Base-by-base conservation (phyloP, 2,329 filamentous ascomycete genomes). In the Clonostachys sp. region DNA sequence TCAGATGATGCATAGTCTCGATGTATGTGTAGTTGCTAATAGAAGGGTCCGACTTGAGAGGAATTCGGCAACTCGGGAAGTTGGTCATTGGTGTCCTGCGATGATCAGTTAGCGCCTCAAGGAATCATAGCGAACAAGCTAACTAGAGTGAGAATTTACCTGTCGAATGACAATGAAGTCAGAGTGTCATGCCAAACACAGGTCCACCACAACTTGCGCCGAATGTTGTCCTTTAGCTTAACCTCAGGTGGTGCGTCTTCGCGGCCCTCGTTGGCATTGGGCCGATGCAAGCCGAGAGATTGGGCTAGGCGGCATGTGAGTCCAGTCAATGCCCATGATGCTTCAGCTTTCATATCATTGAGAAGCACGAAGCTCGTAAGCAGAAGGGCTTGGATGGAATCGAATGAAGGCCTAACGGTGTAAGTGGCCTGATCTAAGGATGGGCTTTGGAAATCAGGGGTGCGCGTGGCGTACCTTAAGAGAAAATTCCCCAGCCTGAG, bases 331-430 rank as follows among this genome's bases (percentile, higher is more conserved):
- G 81, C 81, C 82, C 82, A 86, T 0, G 82, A 84, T 0, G 80
- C 82, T 56, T 86, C 82, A 2, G 82, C 81, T 57, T 85, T 85
- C 82, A 86, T 86, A 50, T 86, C 82, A 53, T 86, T 86, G 24
- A 84, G 66, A 3, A 86, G 67, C 3, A 83, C 81, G 51, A 85
- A 84, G 33, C 80, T 76, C 5, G 80, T 80, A 41, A 86, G 72
- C 2, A 86, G 66, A 39, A 86, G 64, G 1, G 81, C 81, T 58
- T 86, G 82, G 24, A 86, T 81, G 5, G 81, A 83, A 58, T 86
- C 81, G 38, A 85, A 73, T 0, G 83, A 84, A 3, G 82, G 82
- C 34, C 78, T 80, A 14, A 20, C 41, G 30, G 13, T 16, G 18
- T 38, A 24, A 30, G 18, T 24, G 16, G 2, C n/a, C 36, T 9